Percentiles rank a stretch among this genome's conserved stretches.
phyloP scores from a whole-genome alignment of 2,329 filamentous ascomycete genomes.

The Chrysoporthe deuterocubensis region DNA sequence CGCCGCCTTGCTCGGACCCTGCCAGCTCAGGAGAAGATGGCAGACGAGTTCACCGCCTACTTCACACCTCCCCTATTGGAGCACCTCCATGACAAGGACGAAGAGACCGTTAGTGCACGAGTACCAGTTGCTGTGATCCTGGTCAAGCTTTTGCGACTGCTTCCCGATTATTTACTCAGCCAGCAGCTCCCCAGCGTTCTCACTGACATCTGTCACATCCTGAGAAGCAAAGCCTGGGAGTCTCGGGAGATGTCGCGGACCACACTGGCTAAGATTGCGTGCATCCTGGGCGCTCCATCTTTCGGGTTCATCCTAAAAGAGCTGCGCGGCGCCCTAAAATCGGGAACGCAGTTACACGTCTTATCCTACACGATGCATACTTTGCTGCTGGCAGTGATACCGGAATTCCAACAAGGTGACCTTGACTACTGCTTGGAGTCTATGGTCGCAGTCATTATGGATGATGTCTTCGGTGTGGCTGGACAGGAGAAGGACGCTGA shows the following conservation, averaged over 20 bases:
- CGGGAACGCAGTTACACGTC: slow-evolving; percentile 92
- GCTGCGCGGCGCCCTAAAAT: slow-evolving; percentile 77
- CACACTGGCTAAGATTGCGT: slow-evolving; percentile 82
- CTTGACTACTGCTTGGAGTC: slow-evolving; percentile 84
- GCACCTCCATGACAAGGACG: slow-evolving; percentile 92
- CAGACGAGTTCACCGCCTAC: slow-evolving; percentile 71
- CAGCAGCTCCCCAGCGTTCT: slow-evolving; percentile 80
- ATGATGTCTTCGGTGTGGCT: slow-evolving; percentile 91
- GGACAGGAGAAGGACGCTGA: slow-evolving; percentile 98
- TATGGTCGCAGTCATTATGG: slow-evolving; percentile 87
- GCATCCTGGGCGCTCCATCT: slow-evolving; percentile 78
- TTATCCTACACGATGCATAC: slow-evolving; percentile 94
- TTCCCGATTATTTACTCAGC: slow-evolving; percentile 74
- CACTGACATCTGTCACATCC: slow-evolving; percentile 89
- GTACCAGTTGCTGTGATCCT: slow-evolving; percentile 88
- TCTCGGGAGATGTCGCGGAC: slow-evolving; percentile 89
- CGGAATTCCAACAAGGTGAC: slow-evolving; percentile 77
- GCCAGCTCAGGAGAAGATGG: slow-evolving; percentile 69
- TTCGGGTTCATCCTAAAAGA: slow-evolving; percentile 95
- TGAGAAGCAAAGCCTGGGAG: slow-evolving; percentile 86
- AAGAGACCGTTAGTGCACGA: slow-evolving; percentile 89
- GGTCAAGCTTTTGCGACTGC: slow-evolving; percentile 81
- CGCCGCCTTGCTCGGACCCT: slow-evolving; percentile 65
- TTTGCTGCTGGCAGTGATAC: slow-evolving; percentile 76
- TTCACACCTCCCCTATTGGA: slow-evolving; percentile 80